Percentiles rank a stretch among this genome's conserved stretches.
These are phyloP conservation scores for Acanthamoeba sp. DNA, from an alignment of 208 protist genomes.

Conservation along the genomic window DNA sequence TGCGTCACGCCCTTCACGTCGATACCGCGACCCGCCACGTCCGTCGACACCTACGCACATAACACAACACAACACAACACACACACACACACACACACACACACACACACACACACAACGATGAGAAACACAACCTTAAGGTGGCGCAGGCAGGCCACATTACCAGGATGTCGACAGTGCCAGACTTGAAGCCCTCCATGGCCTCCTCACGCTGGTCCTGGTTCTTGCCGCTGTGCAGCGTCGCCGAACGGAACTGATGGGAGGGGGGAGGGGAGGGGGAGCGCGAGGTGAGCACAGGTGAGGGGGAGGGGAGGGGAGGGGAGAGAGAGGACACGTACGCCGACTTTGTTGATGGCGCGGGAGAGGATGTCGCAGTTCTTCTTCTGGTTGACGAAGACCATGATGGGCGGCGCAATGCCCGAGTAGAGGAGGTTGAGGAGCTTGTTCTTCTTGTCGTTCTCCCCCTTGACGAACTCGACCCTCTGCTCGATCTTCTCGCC, in stretches of 20 bases:
- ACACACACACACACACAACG: conserved; percentile 90
- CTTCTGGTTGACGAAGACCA: conserved; percentile 93
- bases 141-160: no score
- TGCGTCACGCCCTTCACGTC: conserved; percentile 86
- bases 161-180: conserved; percentile 90
- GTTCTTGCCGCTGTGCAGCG: conserved; percentile 87
- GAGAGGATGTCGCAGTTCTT: conserved; percentile 86
- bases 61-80: conserved; percentile 92
- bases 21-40: conserved; percentile 89
- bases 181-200: conserved; percentile 89
- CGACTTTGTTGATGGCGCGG: conserved; percentile 77
- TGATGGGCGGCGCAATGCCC: conserved; percentile 88
- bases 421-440: conserved; percentile 85
- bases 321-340: conserved; percentile 63
- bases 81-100: conserved; percentile 91
- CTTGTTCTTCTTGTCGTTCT: conserved; percentile 87
- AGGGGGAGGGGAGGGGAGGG: background rate
- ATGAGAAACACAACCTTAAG: no score
- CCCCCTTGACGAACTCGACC: conserved; percentile 80
- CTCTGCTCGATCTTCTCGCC: conserved; percentile 85
- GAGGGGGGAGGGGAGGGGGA: no score
- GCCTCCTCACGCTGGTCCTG: conserved; percentile 90
- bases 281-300: background rate
- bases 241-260: conserved; percentile 58
- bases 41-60: conserved; percentile 87